Conservation (phyloP, 164 flowering plant species). For the Kingdonia uniflora region DNA sequence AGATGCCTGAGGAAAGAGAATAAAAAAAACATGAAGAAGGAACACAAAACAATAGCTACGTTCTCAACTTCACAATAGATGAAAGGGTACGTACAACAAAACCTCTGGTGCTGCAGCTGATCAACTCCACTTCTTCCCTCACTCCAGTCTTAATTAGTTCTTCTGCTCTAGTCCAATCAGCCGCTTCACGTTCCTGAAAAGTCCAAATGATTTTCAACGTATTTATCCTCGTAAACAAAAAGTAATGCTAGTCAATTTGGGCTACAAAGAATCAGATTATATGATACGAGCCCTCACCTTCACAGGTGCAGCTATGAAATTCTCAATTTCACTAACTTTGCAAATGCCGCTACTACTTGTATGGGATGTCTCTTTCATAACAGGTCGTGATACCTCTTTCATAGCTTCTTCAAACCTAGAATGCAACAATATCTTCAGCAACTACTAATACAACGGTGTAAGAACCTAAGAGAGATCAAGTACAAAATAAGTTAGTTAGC, state of each 20-base stretch:
- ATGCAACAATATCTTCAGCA: constrained; percentile 1
- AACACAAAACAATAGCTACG: no score
- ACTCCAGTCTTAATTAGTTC: constrained; percentile 33
- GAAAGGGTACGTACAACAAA: constrained; percentile 31
- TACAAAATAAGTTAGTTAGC: background rate
- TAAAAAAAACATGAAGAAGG: no score
- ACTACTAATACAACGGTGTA: background rate
- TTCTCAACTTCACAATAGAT: no score
- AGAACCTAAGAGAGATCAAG: background rate
- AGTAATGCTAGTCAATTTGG: no score
- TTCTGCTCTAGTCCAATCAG: constrained; percentile 68
- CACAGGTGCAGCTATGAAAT: constrained; percentile 23
- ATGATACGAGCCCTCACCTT: constrained; percentile 24
- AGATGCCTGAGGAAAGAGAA: constrained; percentile 46
- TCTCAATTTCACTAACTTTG: constrained; percentile 18
- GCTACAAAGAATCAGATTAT: no score
- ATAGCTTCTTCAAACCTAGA: constrained; percentile 42
- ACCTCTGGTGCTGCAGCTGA: constrained; percentile 76
- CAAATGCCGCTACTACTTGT: constrained; percentile 15
- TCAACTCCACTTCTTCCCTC: constrained; percentile 64
- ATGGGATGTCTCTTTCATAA: constrained; percentile 7
- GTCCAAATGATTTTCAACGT: no score
- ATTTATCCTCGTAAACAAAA: no score
- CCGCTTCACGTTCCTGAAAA: constrained; percentile 41
- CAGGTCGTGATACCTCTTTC: constrained; percentile 16